phyloP scores from a whole-genome alignment of 2,329 filamentous ascomycete genomes.

The Fusarium transvaalense region DNA sequence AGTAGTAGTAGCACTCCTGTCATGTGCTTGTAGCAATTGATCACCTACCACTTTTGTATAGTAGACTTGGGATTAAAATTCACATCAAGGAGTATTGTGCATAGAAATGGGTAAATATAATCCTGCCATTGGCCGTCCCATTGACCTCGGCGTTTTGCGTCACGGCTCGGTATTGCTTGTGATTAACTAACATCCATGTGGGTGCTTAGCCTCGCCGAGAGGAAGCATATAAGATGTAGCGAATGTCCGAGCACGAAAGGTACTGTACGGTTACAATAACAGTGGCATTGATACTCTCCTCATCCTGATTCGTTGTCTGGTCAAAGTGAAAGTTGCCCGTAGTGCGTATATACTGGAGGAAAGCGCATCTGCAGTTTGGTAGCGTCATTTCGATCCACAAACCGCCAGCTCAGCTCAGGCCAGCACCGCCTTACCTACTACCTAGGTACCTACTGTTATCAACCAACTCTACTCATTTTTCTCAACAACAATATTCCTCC shows the following conservation, averaged over 20 bases:
- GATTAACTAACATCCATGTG: conserved; percentile 20
- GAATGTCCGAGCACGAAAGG: not conserved
- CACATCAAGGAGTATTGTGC: not conserved
- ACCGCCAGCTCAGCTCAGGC: conserved; percentile 10
- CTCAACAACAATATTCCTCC: conserved; percentile 6
- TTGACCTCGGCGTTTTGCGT: conserved; percentile 35
- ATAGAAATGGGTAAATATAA: conserved; percentile 1
- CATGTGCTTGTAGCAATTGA: conserved; percentile 11
- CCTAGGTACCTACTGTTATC: not conserved
- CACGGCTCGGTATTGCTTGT: conserved; percentile 37
- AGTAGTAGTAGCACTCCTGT: conserved; percentile 9
- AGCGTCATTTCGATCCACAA: conserved; percentile 42
- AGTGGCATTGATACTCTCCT: not conserved
- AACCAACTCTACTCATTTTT: not conserved
- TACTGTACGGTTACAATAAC: not conserved
- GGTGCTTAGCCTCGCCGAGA: conserved; percentile 2
- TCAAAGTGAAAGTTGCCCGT: not conserved
- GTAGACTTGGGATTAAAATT: not conserved
- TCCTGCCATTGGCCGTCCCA: conserved; percentile 3
- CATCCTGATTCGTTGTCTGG: not conserved
- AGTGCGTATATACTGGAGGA: conserved; percentile 1
- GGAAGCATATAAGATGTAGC: conserved; percentile 7
- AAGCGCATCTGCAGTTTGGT: conserved; percentile 19
- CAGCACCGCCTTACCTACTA: conserved; percentile 21
- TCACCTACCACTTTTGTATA: conserved; percentile 29